A percentile compares a stretch with the other conserved stretches of the same genome.
Conservation (phyloP, 257 asterid species). For the Gynochthodes officinalis region DNA sequence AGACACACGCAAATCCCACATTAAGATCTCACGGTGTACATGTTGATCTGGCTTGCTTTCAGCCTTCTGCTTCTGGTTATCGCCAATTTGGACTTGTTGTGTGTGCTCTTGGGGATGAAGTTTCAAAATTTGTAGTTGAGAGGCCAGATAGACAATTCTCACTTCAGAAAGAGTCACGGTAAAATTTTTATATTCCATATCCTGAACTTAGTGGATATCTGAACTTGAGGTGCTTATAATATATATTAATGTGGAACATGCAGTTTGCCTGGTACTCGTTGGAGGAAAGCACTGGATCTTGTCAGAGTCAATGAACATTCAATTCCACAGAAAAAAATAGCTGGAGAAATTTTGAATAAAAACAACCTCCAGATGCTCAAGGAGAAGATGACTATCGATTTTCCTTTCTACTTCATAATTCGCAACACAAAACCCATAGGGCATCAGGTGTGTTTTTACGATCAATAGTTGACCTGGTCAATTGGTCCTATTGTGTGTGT, state of each 20-base stretch:
- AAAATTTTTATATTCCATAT: constrained; percentile 5
- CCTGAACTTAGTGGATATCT: constrained; percentile 10
- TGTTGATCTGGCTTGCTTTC: constrained; percentile 58
- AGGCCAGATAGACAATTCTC: constrained; percentile 36
- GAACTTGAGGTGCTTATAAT: constrained; percentile 13
- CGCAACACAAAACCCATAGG: constrained; percentile 72
- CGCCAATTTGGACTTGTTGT: constrained; percentile 74
- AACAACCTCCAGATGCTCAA: constrained; percentile 47
- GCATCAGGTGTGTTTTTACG: constrained; percentile 57
- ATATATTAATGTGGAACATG: constrained; percentile 18
- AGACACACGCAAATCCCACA: constrained; percentile 68
- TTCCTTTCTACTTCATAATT: constrained; percentile 52
- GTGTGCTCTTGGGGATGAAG: constrained; percentile 54
- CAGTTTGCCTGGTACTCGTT: constrained; percentile 64
- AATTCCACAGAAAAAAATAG: constrained; percentile 44
- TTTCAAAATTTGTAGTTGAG: constrained; percentile 36
- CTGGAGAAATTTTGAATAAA: constrained; percentile 52
- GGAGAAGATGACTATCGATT: constrained; percentile 49
- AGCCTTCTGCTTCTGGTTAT: constrained; percentile 70
- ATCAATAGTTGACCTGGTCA: neutral
- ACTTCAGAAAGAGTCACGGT: constrained; percentile 56
- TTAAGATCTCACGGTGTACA: constrained; percentile 54
- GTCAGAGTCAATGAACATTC: constrained; percentile 63
- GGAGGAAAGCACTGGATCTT: constrained; percentile 84
- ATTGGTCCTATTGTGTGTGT: constrained; percentile 6